Conservation (phyloP, 2,329 filamentous ascomycete genomes). For the Malbranchea zuffiana region DNA sequence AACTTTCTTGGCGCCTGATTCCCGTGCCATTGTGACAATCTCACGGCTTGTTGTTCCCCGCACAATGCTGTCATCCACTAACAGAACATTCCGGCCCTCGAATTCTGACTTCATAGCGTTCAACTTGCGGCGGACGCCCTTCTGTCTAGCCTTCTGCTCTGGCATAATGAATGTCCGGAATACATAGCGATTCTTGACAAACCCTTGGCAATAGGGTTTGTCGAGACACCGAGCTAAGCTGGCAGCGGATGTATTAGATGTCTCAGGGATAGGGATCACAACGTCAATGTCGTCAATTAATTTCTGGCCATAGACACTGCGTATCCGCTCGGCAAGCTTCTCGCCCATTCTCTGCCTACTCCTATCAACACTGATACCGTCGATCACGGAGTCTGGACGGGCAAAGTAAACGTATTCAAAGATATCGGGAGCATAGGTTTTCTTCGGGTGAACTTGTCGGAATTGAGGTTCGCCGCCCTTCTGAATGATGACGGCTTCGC, state of each 20-base stretch:
- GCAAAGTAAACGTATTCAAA: conserved; percentile 87
- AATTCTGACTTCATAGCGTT: conserved; percentile 82
- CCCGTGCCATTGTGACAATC: conserved; percentile 73
- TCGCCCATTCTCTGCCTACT: conserved; percentile 79
- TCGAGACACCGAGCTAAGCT: conserved; percentile 62
- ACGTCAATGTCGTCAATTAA: conserved; percentile 63
- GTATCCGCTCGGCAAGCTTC: conserved; percentile 64
- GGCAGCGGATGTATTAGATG: conserved; percentile 69
- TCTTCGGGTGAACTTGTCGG: conserved; percentile 57
- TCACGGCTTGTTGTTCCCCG: conserved; percentile 72
- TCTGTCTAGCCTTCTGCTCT: conserved; percentile 66
- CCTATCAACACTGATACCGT: conserved; percentile 77
- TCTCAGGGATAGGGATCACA: conserved; percentile 76
- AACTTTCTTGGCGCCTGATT: conserved; percentile 71
- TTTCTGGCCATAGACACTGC: conserved; percentile 55
- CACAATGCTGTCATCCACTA: conserved; percentile 87
- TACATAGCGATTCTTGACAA: conserved; percentile 83
- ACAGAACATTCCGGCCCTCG: conserved; percentile 62
- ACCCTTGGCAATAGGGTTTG: conserved; percentile 69
- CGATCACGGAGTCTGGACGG: conserved; percentile 68
- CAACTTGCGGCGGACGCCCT: conserved; percentile 80
- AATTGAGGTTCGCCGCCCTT: conserved; percentile 67
- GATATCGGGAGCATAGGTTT: conserved; percentile 69
- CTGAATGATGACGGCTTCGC: conserved; percentile 73
- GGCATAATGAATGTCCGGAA: conserved; percentile 84